Percentiles rank a stretch among this genome's conserved stretches.
Evolutionary conservation across 192 early-diverging fungal genomes (phyloP).

Genomic region (Entomortierella chlamydospora): DNA sequence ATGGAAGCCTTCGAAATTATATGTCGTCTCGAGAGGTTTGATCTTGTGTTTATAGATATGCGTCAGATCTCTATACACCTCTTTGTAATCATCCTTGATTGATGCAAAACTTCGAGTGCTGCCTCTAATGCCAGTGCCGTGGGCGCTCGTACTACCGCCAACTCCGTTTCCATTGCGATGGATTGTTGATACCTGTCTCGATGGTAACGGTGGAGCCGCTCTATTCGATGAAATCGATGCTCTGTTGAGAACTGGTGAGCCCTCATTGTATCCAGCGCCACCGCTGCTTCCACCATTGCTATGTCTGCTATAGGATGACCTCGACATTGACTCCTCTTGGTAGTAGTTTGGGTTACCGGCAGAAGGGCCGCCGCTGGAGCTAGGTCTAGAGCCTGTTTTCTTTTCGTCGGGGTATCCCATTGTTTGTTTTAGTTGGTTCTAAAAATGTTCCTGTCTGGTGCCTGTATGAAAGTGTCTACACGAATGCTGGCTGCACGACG

Average conservation of each 20-base stretch:
- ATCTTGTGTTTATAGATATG: slow-evolving; percentile 80
- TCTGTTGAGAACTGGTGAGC: not conserved
- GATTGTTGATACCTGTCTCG: slow-evolving; percentile 11
- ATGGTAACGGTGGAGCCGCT: slow-evolving; percentile 10
- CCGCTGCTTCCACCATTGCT: not conserved
- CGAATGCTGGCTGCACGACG: no score
- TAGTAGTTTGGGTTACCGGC: not conserved
- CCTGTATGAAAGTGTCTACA: no score
- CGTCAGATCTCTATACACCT: slow-evolving; percentile 71
- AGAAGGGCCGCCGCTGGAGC: not conserved
- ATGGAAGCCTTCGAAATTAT: slow-evolving; percentile 85
- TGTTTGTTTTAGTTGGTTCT: not conserved
- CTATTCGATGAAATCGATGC: slow-evolving; percentile 3
- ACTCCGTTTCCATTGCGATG: slow-evolving; percentile 5
- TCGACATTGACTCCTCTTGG: slow-evolving; percentile 10
- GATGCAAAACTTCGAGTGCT: not conserved
- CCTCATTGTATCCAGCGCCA: slow-evolving; percentile 8
- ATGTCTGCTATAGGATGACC: not conserved
- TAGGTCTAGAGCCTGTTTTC: slow-evolving; percentile 5
- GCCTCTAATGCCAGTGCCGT: not conserved
- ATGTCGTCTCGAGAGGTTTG: slow-evolving; percentile 75
- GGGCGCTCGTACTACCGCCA: not conserved
- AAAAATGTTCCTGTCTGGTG: no score
- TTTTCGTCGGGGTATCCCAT: slow-evolving; percentile 41
- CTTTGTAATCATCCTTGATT: slow-evolving; percentile 63